Evolutionary conservation across 106 monocot genomes (phyloP).

Genomic region (Allium sativum): DNA sequence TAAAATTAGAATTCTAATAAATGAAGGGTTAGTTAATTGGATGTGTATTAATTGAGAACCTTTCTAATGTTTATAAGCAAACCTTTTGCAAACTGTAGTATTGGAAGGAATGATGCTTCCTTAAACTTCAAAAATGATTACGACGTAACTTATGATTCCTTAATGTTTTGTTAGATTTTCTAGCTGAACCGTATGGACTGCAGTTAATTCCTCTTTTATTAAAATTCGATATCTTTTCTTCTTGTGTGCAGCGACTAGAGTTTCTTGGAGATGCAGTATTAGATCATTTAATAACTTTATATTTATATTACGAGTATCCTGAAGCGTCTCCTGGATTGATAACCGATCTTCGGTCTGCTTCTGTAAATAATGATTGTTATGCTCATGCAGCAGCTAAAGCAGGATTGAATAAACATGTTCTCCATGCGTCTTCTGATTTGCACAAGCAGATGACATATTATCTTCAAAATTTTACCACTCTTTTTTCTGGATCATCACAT

Average conservation of each 20-base stretch:
- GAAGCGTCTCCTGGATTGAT: conserved; percentile 38
- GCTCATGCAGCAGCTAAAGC: conserved; percentile 61
- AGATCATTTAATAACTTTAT: conserved; percentile 41
- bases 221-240: background rate
- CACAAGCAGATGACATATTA: conserved; percentile 39
- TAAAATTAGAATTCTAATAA: too few relatives aligned
- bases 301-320: conserved; percentile 39
- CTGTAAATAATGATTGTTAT: conserved; percentile 62
- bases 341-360: conserved; percentile 54
- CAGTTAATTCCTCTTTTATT: background rate
- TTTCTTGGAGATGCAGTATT: conserved; percentile 65
- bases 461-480: conserved; percentile 20
- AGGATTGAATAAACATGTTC: conserved; percentile 55
- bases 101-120: too few relatives aligned
- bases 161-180: too few relatives aligned
- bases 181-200: background rate
- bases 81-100: too few relatives aligned
- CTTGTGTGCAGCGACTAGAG: conserved; percentile 39
- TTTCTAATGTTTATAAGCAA: too few relatives aligned
- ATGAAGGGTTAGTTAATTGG: too few relatives aligned
- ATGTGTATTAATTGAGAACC: too few relatives aligned
- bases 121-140: too few relatives aligned
- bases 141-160: too few relatives aligned
- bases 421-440: conserved; percentile 50
- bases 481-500: conserved; percentile 47